phyloP scores from a whole-genome alignment of 805 yeast genomes.

The Schwanniomyces sp. region DNA sequence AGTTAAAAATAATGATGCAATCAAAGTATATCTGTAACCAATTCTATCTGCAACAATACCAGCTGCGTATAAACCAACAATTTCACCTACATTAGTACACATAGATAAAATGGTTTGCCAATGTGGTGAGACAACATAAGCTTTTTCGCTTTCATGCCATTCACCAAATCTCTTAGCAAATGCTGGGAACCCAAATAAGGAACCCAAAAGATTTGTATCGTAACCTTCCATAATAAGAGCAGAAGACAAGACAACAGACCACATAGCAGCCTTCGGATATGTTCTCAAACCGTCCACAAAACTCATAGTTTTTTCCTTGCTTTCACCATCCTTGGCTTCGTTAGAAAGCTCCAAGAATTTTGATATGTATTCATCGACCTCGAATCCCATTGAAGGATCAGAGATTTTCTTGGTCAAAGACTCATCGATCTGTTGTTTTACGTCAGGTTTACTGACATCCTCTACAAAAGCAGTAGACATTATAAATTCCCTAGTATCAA shows the following conservation, averaged over 20 bases:
- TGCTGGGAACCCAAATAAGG: constrained; percentile 37
- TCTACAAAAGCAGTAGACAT: constrained; percentile 18
- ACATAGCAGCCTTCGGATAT: constrained; percentile 24
- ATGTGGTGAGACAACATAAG: constrained; percentile 32
- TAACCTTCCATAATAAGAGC: constrained; percentile 44
- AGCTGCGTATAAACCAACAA: constrained; percentile 44
- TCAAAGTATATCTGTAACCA: constrained; percentile 42
- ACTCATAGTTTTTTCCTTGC: constrained; percentile 34
- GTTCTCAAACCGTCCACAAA: constrained; percentile 34
- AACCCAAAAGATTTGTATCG: constrained; percentile 31
- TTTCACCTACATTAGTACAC: constrained; percentile 29
- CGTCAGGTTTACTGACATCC: constrained; percentile 12
- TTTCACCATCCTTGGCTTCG: constrained; percentile 27
- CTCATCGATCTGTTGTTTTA: constrained; percentile 2
- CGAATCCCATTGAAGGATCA: constrained; percentile 10
- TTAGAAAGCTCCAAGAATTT: constrained; percentile 37
- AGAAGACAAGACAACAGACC: constrained; percentile 9
- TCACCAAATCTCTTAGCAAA: constrained; percentile 32
- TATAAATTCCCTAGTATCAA: not conserved
- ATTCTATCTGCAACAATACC: constrained; percentile 42
- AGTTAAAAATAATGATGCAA: constrained; percentile 21
- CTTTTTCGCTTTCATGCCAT: constrained; percentile 18
- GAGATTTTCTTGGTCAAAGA: constrained; percentile 1
- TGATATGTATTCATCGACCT: constrained; percentile 31
- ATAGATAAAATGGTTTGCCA: constrained; percentile 40